Conservation (phyloP, 129 eudicot genomes). For the Flaveria trinervia region DNA sequence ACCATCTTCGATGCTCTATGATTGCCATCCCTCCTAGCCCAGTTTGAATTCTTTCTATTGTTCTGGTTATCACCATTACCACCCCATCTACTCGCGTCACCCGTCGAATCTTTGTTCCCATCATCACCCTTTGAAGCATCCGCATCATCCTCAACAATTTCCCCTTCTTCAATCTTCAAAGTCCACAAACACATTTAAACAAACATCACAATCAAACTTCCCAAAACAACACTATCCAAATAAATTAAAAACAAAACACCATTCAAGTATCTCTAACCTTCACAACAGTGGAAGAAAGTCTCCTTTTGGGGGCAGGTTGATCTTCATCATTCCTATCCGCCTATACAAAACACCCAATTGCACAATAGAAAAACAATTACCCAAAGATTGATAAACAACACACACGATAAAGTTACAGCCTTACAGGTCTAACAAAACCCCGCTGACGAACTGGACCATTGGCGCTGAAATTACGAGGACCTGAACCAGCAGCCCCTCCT, state of each 20-base stretch:
- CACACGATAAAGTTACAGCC: neutral
- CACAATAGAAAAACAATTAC: neutral
- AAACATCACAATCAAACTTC: neutral
- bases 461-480: conserved; percentile 62
- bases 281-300: conserved; percentile 91
- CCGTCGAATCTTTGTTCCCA: conserved; percentile 33
- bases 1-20: conserved; percentile 60
- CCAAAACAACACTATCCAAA: too few species aligned
- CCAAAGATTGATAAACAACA: neutral
- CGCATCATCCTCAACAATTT: conserved; percentile 56
- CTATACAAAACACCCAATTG: conserved; percentile 37
- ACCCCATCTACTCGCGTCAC: conserved; percentile 37
- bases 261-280: conserved; percentile 49
- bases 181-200: conserved; percentile 9
- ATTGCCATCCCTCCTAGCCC: conserved; percentile 72
- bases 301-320: conserved; percentile 80
- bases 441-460: conserved; percentile 70
- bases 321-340: conserved; percentile 83
- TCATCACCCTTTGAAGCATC: conserved; percentile 42
- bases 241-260: neutral
- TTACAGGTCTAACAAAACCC: conserved; percentile 80
- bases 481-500: conserved; percentile 61
- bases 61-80: conserved; percentile 38
- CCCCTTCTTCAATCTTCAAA: conserved; percentile 78
- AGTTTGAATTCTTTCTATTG: conserved; percentile 40